Conservation (phyloP, 2,329 filamentous ascomycete species). For the Tothia fuscella region DNA sequence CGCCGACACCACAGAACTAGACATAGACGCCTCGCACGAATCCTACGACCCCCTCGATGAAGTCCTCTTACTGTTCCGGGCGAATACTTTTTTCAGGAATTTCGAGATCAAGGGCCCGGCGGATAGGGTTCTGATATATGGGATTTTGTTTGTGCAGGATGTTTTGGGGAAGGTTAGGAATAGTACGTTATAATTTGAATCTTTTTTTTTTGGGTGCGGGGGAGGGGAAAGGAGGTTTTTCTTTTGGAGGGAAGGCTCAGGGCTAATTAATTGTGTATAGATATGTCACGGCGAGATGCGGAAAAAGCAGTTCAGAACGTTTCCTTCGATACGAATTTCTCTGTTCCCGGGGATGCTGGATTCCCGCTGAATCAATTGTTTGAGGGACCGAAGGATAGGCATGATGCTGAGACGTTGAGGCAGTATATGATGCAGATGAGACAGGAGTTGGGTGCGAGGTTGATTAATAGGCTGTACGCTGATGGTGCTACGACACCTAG, state of each 20-base stretch:
- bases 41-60: conserved; percentile 96
- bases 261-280: conserved; percentile 4
- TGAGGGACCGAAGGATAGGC: conserved; percentile 73
- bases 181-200: conserved; percentile 36
- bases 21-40: conserved; percentile 69
- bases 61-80: conserved; percentile 81
- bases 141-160: conserved; percentile 88
- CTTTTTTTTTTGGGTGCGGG: not conserved
- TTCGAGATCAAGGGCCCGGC: conserved; percentile 97
- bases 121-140: conserved; percentile 89
- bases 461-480: conserved; percentile 79
- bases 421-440: conserved; percentile 87
- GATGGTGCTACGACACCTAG: conserved; percentile 53
- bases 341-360: conserved; percentile 81
- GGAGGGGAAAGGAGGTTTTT: not conserved
- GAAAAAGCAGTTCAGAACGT: conserved; percentile 70
- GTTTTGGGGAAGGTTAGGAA: conserved; percentile 81
- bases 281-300: conserved; percentile 12
- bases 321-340: conserved; percentile 86
- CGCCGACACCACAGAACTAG: conserved; percentile 42
- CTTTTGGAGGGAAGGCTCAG: not conserved
- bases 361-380: conserved; percentile 97
- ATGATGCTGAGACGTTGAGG: conserved; percentile 77
- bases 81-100: conserved; percentile 98
- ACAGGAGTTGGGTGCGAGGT: conserved; percentile 73